Conservation (phyloP, 352 stramenopile species). For the Phytopythium helicoides region DNA sequence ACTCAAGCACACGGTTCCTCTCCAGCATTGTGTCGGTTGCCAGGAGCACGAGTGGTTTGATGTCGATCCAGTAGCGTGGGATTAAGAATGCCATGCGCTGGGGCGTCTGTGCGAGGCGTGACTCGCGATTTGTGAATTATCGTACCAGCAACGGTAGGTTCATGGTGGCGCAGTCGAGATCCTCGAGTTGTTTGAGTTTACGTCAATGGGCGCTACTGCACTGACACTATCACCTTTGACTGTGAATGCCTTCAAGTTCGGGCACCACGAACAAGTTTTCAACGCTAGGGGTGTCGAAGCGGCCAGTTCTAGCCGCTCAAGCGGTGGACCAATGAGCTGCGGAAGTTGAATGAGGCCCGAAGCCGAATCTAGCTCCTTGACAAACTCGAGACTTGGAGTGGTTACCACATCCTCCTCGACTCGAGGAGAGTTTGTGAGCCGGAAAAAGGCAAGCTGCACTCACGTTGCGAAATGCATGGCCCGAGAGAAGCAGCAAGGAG, state of each 20-base stretch:
- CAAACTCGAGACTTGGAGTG: background rate
- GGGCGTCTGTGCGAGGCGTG: background rate
- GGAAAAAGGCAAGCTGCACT: background rate
- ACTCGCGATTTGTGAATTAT: background rate
- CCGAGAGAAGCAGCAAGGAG: background rate
- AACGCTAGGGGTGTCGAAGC: background rate
- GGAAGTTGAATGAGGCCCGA: background rate
- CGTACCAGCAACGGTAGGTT: background rate
- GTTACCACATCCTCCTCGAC: background rate
- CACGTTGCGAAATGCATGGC: background rate
- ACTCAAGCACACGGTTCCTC: background rate
- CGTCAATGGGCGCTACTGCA: background rate
- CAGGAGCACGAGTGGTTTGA: background rate
- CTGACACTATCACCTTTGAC: background rate
- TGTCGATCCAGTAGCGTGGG: background rate
- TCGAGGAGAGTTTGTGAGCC: too few relatives aligned
- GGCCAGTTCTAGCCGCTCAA: background rate
- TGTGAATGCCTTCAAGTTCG: background rate
- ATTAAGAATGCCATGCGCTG: background rate
- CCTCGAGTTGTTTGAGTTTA: background rate
- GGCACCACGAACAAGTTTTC: background rate
- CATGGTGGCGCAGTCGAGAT: background rate
- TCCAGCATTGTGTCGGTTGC: background rate
- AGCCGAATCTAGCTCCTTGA: background rate
- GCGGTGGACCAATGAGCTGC: background rate